Conservation (phyloP, 1,284 basidiomycete genomes). For the Ceratobasidium sp. region DNA sequence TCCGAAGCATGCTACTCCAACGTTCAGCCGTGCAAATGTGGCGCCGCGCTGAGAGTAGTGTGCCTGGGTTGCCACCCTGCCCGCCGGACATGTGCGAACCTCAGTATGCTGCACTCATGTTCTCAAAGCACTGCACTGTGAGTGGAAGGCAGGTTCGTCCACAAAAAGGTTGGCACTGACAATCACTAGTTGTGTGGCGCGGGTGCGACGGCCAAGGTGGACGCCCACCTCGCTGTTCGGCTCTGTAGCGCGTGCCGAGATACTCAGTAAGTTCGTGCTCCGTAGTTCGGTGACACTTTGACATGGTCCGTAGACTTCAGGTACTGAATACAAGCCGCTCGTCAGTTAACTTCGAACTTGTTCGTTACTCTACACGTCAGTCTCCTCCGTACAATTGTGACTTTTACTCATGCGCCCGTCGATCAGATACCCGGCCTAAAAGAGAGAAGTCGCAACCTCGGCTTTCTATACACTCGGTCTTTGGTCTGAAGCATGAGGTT, state of each 20-base stretch:
- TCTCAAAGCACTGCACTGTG: slow-evolving; percentile 16
- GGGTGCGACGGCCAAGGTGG: neutral
- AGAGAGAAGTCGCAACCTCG: neutral
- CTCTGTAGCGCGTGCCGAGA: slow-evolving; percentile 12
- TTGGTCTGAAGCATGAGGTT: neutral
- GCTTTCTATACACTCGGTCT: neutral
- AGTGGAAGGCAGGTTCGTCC: neutral
- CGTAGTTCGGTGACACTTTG: neutral
- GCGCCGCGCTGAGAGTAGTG: neutral
- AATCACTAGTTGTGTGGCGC: neutral
- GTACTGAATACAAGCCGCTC: neutral
- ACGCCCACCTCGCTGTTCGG: neutral
- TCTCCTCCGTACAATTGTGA: neutral
- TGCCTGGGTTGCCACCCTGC: slow-evolving; percentile 13
- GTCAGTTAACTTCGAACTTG: neutral
- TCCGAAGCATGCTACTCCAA: slow-evolving; percentile 1
- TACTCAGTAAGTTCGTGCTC: neutral
- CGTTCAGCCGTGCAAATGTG: slow-evolving; percentile 3
- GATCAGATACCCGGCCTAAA: neutral
- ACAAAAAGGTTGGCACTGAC: neutral
- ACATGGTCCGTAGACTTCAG: neutral
- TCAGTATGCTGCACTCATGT: slow-evolving; percentile 14
- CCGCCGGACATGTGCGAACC: slow-evolving; percentile 22
- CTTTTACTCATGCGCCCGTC: too few relatives aligned
- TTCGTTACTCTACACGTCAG: neutral